Percentiles rank a stretch among this genome's conserved stretches.
phyloP scores from a whole-genome alignment of 345 rosid species.

The Hibiscus trionum region DNA sequence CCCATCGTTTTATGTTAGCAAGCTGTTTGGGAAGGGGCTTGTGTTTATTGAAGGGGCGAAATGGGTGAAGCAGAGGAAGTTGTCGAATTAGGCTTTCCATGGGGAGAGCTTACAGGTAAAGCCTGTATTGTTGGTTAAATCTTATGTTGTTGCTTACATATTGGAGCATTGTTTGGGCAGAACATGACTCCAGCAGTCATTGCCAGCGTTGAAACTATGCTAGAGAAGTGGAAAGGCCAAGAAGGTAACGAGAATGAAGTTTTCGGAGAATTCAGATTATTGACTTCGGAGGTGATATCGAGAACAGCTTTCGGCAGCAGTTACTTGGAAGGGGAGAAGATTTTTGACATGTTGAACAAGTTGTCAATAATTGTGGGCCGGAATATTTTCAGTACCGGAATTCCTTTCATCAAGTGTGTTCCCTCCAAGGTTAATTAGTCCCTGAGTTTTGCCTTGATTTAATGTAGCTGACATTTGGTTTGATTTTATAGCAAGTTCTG shows the following conservation, averaged over 20 bases:
- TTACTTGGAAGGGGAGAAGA: not conserved
- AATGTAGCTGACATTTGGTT: too few relatives aligned
- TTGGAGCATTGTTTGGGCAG: not conserved
- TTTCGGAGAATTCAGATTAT: not conserved
- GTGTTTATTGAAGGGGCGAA: not conserved
- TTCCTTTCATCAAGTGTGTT: not conserved
- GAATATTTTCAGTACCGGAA: not conserved
- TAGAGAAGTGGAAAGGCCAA: not conserved
- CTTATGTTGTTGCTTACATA: too few relatives aligned
- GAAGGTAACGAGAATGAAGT: not conserved
- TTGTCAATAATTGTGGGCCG: not conserved
- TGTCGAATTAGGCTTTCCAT: not conserved
- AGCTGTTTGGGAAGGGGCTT: not conserved
- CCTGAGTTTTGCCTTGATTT: too few relatives aligned
- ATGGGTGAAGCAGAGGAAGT: not conserved
- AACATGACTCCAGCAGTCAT: not conserved
- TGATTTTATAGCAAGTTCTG: not conserved
- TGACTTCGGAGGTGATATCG: not conserved
- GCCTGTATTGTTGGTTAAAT: not conserved
- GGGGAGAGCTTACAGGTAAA: not conserved
- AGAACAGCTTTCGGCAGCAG: not conserved
- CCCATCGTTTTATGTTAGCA: not conserved
- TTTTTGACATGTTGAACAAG: not conserved
- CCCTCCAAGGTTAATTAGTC: not conserved
- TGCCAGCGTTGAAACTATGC: not conserved